Evolutionary conservation across 768 basidiomycete species (phyloP), one percentile per base, ranked within the genome.

Genomic region (Aureoboletus auriporus): DNA sequence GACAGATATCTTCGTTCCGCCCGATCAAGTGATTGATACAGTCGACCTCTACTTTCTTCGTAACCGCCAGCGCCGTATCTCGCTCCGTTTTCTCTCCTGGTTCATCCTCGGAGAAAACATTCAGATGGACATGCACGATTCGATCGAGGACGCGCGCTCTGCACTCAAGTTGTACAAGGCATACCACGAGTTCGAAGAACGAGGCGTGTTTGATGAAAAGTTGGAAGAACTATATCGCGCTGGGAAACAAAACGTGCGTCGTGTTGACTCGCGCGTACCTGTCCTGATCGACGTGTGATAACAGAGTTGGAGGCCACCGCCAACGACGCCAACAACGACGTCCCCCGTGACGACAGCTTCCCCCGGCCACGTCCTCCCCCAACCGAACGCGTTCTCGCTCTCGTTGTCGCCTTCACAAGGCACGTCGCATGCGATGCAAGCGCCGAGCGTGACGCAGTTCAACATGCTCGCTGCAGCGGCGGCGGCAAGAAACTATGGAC

Each of bases 141-240:
- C 94, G n/a, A 95, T 99, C 56, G 96, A 99, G 66, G 95, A 98
- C 60, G 92, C 93, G 0, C 78, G 82, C 7, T 90, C 88, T 6
- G 93, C 95, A 1, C 71, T 96, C 28, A 76, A 83, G 55, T 72
- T 97, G 29, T 96, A 89, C 69, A 86, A 91, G 63, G 83, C 85
- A 4, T 92, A 86, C 64, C 78, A 83, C 16, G 74, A 80, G 29
- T 83, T 91, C 41, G 86, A 93, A 61, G 83, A 78, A 27, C 75
- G 82, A 39, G 86, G 84, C 1, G 64, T 77, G 5, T 95, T 96
- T 65, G 92, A 95, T 54, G 78, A 86, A 48, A 90, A 92, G 54
- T 73, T 99, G 51, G 93, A 97, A 3, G 84, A 89, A 56, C 67
- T 91, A 9, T 92, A 93, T 57, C 77, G 80, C 33, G 84, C 87